Base-by-base conservation (phyloP, 805 yeast species). In the Monosporozyma solicola region DNA sequence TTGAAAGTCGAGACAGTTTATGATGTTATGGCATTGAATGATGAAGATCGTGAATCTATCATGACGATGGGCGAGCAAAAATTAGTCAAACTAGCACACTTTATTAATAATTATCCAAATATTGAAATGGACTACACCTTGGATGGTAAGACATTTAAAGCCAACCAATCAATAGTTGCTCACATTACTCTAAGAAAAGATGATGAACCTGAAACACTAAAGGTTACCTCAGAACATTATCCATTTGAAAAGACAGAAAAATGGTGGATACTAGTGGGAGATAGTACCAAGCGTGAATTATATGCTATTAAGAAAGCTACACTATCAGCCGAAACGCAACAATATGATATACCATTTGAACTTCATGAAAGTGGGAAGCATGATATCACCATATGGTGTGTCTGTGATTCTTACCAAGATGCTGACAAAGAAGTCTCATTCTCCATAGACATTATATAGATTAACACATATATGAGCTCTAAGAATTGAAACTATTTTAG, bases 231-330 rank as follows among this genome's bases (percentile, higher is more conserved):
- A 5, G 78, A 80, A n/a, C 67, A 61, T 45, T 87, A 73, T 63
- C 91, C 95, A 4, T 69, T 63, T 49, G 63, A 72, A 2, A 88
- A 85, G 68, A 64, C 72, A 7, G 69, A 68, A 51, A 77, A 74
- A 54, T 80, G 97, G 98, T 91, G 97, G 96, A 64, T 92, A 22
- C 84, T 92, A 6, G 68, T 91, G 41, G 97, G 98, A 5, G 86
- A 86, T 56, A 61, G 77, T 1, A 64, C 69, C 1, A 72, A 76
- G 0, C 80, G 76, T 53, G 85, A 84, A 60, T 67, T 92, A 35
- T 84, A 82, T 58, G 91, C 89, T 0, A 82, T 89, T 55, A 85
- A 84, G 64, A 85, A 84, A 64, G 73, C 85, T 0, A 66, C 77
- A 0, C 69, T 87, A 2, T 64, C 72, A 9, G 74, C 78, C 55